These are phyloP conservation scores for Talaromyces liani DNA, from an alignment of 495 filamentous ascomycete genomes.

Conservation along the genomic window DNA sequence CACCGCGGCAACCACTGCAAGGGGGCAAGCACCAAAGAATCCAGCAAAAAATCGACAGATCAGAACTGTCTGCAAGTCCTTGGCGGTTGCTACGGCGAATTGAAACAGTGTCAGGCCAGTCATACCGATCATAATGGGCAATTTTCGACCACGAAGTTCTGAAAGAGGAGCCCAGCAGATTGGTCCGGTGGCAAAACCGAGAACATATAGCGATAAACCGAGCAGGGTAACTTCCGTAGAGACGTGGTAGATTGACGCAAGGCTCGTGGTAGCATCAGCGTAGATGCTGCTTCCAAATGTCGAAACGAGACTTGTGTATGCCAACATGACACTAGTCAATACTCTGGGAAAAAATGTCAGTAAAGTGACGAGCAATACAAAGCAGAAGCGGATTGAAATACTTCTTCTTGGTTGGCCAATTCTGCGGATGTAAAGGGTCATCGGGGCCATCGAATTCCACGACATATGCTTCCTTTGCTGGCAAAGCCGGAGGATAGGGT, in stretches of 20 bases:
- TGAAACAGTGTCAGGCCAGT: slow-evolving; percentile 77
- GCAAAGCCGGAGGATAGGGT: slow-evolving; percentile 65
- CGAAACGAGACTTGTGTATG: slow-evolving; percentile 67
- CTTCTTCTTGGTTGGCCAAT: slow-evolving; percentile 77
- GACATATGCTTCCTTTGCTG: slow-evolving; percentile 72
- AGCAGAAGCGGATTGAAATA: slow-evolving; percentile 22
- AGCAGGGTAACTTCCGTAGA: slow-evolving; percentile 47
- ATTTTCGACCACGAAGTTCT: slow-evolving; percentile 49
- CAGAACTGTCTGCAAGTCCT: slow-evolving; percentile 76
- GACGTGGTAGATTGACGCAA: slow-evolving; percentile 45
- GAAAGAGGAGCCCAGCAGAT: slow-evolving; percentile 59
- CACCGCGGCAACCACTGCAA: slow-evolving; percentile 79
- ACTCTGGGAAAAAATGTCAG: slow-evolving; percentile 32
- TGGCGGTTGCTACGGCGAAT: slow-evolving; percentile 61
- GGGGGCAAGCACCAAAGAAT: slow-evolving; percentile 63
- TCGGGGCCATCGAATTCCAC: slow-evolving; percentile 78
- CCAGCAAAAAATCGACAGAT: slow-evolving; percentile 82
- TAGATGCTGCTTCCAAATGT: slow-evolving; percentile 60
- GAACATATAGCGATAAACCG: slow-evolving; percentile 51
- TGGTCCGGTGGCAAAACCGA: slow-evolving; percentile 56
- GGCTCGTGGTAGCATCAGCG: slow-evolving; percentile 39
- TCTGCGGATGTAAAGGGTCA: slow-evolving; percentile 76
- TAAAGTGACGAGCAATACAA: neutral
- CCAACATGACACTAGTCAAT: slow-evolving; percentile 61
- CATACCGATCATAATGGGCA: slow-evolving; percentile 64